Evolutionary conservation across 1,139 yeast genomes (phyloP).

Genomic region (Kodamaea sp.): DNA sequence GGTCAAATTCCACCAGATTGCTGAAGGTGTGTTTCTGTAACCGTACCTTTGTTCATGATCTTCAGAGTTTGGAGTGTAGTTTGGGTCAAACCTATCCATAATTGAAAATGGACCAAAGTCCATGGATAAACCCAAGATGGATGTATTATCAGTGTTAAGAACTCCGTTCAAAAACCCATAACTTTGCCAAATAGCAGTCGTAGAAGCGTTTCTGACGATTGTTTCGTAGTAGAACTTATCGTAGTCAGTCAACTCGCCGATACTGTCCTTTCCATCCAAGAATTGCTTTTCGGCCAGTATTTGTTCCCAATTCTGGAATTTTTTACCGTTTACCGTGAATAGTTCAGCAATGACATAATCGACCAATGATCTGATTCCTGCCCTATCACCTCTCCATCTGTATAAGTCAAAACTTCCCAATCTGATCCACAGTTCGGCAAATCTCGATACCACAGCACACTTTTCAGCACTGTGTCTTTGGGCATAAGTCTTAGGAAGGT

Average conservation of each 20-base stretch:
- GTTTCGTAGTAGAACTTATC: conserved; percentile 73
- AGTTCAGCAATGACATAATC: conserved; percentile 75
- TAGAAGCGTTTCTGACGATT: conserved; percentile 67
- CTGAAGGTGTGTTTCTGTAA: conserved; percentile 77
- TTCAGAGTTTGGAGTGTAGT: conserved; percentile 87
- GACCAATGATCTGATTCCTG: conserved; percentile 60
- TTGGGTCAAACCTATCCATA: conserved; percentile 79
- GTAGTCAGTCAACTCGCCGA: conserved; percentile 57
- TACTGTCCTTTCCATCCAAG: conserved; percentile 17
- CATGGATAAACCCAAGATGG: conserved; percentile 79
- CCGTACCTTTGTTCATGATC: conserved; percentile 74
- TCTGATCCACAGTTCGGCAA: conserved; percentile 85
- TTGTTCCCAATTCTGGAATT: conserved; percentile 37
- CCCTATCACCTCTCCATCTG: conserved; percentile 70
- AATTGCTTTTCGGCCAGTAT: conserved; percentile 21
- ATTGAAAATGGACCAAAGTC: conserved; percentile 96
- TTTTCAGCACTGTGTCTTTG: conserved; percentile 70
- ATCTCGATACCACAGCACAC: conserved; percentile 83
- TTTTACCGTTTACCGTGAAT: conserved; percentile 39
- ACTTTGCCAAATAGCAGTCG: conserved; percentile 85
- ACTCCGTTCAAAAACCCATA: conserved; percentile 96
- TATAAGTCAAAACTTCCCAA: conserved; percentile 89
- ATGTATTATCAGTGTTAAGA: conserved; percentile 90
- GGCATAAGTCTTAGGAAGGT: conserved; percentile 75
- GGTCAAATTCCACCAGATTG: conserved; percentile 92